Evolutionary conservation across 345 rosid genomes (phyloP), one percentile per base, ranked within the genome.

Genomic region (Pistacia integerrima): DNA sequence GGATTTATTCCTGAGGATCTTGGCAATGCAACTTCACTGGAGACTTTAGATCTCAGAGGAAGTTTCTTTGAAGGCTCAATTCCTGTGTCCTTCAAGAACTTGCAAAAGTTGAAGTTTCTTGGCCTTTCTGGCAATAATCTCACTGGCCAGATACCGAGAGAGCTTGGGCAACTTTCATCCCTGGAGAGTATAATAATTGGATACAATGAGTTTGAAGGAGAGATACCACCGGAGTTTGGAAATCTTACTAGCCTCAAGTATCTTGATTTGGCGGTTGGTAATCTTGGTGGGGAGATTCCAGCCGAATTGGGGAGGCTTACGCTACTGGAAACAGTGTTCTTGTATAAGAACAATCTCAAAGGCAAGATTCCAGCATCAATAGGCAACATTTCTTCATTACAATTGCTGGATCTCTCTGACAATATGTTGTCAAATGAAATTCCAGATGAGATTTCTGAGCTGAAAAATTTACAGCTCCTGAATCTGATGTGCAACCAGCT

Each of bases 111-210:
- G 76, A 88, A 85, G 85, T 95, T 87, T 79, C 91, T 95, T 12
- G 99, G 98, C 75, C 90, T 95, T 36, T 90, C 96, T 0, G 98
- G 97, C 75, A 95, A 95, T 67, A 93, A 93, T 84, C 93, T 95
- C 74, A 90, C 97, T 1, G 98, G 97, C 8, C 72, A 76, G 62
- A 85, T 95, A 70, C 97, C 99, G 0, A 80, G 59, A 18, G 90
- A 90, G 82, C 84, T 95, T 2, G 97, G 98, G 8, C 89, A 90
- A 82, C 89, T 92, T 59, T 71, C 86, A 30, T 90, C 90, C n/a
- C 74, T 93, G 77, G 97, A 95, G 87, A 93, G 64, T n/a, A 83
- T 93, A 20, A 91, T 93, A 74, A 86, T 95, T 22, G 99, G 98
- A 5, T 95, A 92, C 87, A 95, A 95, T 57, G 92, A 88, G 78